phyloP scores from a whole-genome alignment of 2,329 filamentous ascomycete species.

The Spiromastix sp. region DNA sequence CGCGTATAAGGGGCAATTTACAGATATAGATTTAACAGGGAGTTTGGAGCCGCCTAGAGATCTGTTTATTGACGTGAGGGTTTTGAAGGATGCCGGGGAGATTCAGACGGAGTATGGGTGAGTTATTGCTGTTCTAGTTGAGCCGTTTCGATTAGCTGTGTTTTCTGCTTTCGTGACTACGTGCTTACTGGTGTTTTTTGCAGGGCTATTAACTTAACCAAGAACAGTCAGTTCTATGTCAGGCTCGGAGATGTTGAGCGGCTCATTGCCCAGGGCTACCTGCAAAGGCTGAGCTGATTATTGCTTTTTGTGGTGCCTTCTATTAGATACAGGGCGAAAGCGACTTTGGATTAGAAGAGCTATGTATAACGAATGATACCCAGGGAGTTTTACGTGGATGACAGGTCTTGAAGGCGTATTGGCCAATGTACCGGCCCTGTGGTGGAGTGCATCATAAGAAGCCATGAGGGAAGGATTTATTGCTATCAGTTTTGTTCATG shows the following conservation, averaged over 20 bases:
- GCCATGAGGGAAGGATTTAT: too few relatives aligned
- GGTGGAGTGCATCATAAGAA: too few relatives aligned
- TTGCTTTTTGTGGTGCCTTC: slow-evolving; percentile 24
- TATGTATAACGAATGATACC: too few relatives aligned
- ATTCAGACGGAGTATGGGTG: slow-evolving; percentile 99
- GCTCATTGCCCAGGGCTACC: slow-evolving; percentile 85
- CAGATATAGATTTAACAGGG: slow-evolving; percentile 90
- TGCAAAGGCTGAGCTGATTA: slow-evolving; percentile 82
- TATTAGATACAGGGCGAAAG: too few relatives aligned
- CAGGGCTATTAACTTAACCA: slow-evolving; percentile 89
- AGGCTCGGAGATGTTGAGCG: slow-evolving; percentile 91
- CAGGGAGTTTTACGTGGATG: too few relatives aligned
- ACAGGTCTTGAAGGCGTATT: too few relatives aligned
- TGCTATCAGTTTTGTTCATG: too few relatives aligned
- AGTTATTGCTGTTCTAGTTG: too few relatives aligned
- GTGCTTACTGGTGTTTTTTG: slow-evolving; percentile 1
- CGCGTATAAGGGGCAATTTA: slow-evolving; percentile 98
- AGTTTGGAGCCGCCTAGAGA: slow-evolving; percentile 90
- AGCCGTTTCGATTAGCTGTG: background rate
- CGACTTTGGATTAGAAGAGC: too few relatives aligned
- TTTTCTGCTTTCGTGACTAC: background rate
- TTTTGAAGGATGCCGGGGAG: slow-evolving; percentile 92
- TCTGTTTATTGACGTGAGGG: slow-evolving; percentile 91
- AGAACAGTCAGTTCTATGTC: slow-evolving; percentile 97
- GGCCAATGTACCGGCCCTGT: too few relatives aligned